Evolutionary conservation across 345 rosid species (phyloP), one percentile per base, ranked within the genome.

Genomic region (Populus nigra): DNA sequence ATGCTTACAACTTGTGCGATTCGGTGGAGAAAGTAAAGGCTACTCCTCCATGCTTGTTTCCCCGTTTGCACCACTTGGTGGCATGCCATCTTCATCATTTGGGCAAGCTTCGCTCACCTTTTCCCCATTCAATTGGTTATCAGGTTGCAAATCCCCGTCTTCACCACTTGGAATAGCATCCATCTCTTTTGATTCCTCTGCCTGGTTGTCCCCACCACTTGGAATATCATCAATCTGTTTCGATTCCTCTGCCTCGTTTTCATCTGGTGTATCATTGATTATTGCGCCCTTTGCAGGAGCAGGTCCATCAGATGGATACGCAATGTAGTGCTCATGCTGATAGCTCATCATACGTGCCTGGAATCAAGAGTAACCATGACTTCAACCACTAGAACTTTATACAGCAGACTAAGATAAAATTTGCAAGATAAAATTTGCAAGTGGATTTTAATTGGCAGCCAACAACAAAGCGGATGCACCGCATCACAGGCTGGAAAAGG

Each of bases 321-420:
- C 78, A 79, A 77, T 69, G 65, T 85, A 38, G 73, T 88, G 89
- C 80, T 88, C 81, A 83, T 71, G 76, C 84, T 86, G 88, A 74
- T 84, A 86, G 80, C 81, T 81, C 75, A 81, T 77, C 65, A 82
- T 71, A 39, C 84, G 85, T 74, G 84, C 92, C 97, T 88, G 89
- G 43, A 27, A 78, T 45, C 5, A 63, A 39, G 43, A 73, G 7
- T 57, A 17, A 31, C 31, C 23, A 76, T 27, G 53, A 47, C 53
- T 47, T 47, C 53, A 47, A 15, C 6, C 53, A 67, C 3, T 4
- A 3, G n/a, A 67, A 17, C 23, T 20, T 31, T 27, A 15, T 29
- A 18, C 16, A 43, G 12, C 47, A 43, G 47, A 11, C 47, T 13
- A 27, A 11, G 13, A 36, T 18, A 31, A 33, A 35, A 16, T 8